Percentiles rank a stretch among this genome's conserved stretches.
Conservation (phyloP, 345 rosid genomes). For the Brassica nigra region DNA sequence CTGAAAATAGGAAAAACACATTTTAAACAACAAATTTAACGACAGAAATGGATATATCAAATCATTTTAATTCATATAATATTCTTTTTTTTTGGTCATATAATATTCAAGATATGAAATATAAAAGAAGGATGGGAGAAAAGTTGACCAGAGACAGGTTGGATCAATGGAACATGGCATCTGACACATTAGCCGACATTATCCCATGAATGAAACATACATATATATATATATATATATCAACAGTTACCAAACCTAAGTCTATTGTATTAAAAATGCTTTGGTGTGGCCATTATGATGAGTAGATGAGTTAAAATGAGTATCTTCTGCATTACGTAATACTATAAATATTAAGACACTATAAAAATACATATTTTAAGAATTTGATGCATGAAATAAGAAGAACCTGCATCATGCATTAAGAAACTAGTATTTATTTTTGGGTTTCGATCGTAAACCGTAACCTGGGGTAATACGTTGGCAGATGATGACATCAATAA, state of each 20-base stretch:
- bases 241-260: conserved; percentile 34
- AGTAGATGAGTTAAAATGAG: neutral
- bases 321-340: neutral
- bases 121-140: conserved; percentile 19
- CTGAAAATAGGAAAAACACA: neutral
- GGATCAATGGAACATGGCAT: conserved; percentile 41
- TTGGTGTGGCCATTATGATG: neutral
- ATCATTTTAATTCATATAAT: neutral
- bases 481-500: neutral
- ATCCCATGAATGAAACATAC: conserved; percentile 46
- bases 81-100: neutral
- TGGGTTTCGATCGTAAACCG: neutral
- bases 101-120: neutral
- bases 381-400: neutral
- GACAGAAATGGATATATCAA: neutral
- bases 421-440: neutral
- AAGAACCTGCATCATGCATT: conserved; percentile 10
- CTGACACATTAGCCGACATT: conserved; percentile 44
- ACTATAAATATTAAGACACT: neutral
- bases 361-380: neutral
- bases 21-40: neutral
- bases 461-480: neutral
- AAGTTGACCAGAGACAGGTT: conserved; percentile 35
- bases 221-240: conserved; percentile 30
- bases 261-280: neutral